A percentile compares a stretch with the other conserved stretches of the same genome.
phyloP scores from a whole-genome alignment of 2,329 filamentous ascomycete genomes.

The Gaeumannomyces tritici region DNA sequence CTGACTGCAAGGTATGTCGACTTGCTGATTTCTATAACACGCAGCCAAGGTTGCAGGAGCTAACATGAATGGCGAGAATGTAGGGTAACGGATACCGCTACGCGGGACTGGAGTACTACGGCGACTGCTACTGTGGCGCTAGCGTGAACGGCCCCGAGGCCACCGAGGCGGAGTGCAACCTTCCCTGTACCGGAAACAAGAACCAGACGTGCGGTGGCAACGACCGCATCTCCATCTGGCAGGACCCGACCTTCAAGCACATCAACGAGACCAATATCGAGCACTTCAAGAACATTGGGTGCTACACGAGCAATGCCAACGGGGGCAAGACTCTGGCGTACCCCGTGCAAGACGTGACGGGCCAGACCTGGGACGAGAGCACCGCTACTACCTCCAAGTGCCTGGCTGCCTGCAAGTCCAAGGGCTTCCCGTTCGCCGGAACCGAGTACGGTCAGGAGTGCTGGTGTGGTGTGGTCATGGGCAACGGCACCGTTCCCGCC shows the following conservation, averaged over 20 bases:
- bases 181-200: slow-evolving; percentile 35
- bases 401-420: slow-evolving; percentile 28
- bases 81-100: slow-evolving; percentile 36
- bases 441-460: slow-evolving; percentile 37
- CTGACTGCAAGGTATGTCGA: slow-evolving; percentile 31
- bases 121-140: slow-evolving; percentile 42
- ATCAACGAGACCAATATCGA: slow-evolving; percentile 34
- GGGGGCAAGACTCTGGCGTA: slow-evolving; percentile 34
- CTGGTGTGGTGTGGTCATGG: slow-evolving; percentile 43
- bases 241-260: slow-evolving; percentile 36
- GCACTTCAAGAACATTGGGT: slow-evolving; percentile 52
- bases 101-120: slow-evolving; percentile 40
- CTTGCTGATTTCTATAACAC: not conserved
- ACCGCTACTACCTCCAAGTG: slow-evolving; percentile 33
- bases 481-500: slow-evolving; percentile 30
- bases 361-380: slow-evolving; percentile 5
- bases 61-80: not conserved
- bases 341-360: slow-evolving; percentile 25
- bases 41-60: not conserved
- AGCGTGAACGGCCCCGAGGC: slow-evolving; percentile 43
- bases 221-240: slow-evolving; percentile 34
- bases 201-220: slow-evolving; percentile 37
- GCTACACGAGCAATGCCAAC: slow-evolving; percentile 38
- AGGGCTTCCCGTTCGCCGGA: slow-evolving; percentile 38
- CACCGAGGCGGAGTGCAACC: slow-evolving; percentile 43